Conservation (phyloP, 73 alveolate species). For the Paramecium tetraurelia region DNA sequence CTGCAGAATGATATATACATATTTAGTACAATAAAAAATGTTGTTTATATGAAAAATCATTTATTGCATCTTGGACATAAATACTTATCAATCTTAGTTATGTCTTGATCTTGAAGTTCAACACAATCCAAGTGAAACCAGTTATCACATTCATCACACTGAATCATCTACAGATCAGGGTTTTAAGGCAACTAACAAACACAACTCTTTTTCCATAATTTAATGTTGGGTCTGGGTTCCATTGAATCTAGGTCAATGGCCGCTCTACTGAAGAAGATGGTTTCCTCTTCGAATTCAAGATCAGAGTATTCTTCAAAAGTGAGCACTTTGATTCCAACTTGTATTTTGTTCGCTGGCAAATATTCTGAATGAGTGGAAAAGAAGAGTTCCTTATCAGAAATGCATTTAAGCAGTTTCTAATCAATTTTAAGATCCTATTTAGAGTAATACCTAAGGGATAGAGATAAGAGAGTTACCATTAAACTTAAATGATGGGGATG, state of each 20-base stretch:
- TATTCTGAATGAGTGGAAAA: constrained; percentile 85
- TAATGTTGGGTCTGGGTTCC: constrained; percentile 77
- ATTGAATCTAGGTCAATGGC: constrained; percentile 71
- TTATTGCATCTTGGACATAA: neutral
- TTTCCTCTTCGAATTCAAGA: constrained; percentile 72
- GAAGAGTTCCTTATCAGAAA: constrained; percentile 89
- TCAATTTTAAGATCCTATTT: constrained; percentile 78
- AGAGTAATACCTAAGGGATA: constrained; percentile 63
- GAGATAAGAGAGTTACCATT: constrained; percentile 70
- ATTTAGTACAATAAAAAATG: neutral
- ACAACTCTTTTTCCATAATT: constrained; percentile 86
- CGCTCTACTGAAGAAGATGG: constrained; percentile 82
- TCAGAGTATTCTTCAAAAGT: constrained; percentile 84
- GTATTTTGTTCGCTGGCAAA: constrained; percentile 78
- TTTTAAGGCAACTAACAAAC: constrained; percentile 83
- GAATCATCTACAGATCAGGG: constrained; percentile 86
- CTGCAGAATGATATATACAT: constrained; percentile 19
- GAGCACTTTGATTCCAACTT: constrained; percentile 76
- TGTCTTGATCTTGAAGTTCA: constrained; percentile 75
- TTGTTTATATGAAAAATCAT: neutral
- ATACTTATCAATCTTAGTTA: constrained; percentile 44
- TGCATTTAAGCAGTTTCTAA: constrained; percentile 67
- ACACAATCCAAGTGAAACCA: constrained; percentile 92
- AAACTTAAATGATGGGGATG: constrained; percentile 78
- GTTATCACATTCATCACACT: constrained; percentile 86